These are phyloP conservation scores for Inga oerstediana DNA, from an alignment of 306 rosid genomes.

Conservation along the genomic window DNA sequence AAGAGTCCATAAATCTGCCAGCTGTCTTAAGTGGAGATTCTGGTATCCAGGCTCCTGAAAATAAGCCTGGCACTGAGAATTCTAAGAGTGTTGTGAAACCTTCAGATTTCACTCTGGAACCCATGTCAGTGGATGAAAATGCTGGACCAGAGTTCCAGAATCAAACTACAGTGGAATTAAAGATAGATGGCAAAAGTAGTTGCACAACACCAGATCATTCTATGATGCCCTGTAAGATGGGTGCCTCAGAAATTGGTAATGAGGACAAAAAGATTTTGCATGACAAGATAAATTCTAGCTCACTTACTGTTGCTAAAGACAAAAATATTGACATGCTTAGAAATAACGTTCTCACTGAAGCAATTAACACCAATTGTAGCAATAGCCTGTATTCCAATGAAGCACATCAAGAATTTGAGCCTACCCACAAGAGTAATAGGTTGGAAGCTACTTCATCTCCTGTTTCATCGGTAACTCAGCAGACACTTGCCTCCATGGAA, in stretches of 20 bases:
- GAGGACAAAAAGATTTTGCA: conserved; percentile 31
- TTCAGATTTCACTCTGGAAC: conserved; percentile 33
- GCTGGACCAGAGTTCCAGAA: conserved; percentile 40
- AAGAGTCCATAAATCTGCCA: conserved; percentile 33
- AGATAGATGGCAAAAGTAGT: conserved; percentile 35
- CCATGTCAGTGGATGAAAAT: conserved; percentile 31
- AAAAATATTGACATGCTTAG: conserved; percentile 31
- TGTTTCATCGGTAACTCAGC: conserved; percentile 36
- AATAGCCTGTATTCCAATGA: conserved; percentile 42
- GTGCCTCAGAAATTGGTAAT: conserved; percentile 32
- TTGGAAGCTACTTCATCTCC: conserved; percentile 37
- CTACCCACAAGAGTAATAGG: conserved; percentile 31
- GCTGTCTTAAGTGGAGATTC: conserved; percentile 37
- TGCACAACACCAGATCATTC: conserved; percentile 29
- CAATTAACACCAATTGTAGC: conserved; percentile 27
- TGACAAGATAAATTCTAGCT: conserved; percentile 26
- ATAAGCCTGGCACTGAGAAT: conserved; percentile 37
- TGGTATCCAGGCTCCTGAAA: conserved; percentile 38
- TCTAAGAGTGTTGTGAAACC: conserved; percentile 41
- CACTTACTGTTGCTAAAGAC: conserved; percentile 37
- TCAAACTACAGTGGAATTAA: conserved; percentile 33
- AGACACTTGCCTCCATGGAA: conserved; percentile 21
- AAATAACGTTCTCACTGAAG: conserved; percentile 29
- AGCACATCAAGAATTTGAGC: conserved; percentile 36
- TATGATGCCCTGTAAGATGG: conserved; percentile 37